These are phyloP conservation scores for Hericium alpestre DNA, from an alignment of 768 basidiomycete species.

Conservation along the genomic window DNA sequence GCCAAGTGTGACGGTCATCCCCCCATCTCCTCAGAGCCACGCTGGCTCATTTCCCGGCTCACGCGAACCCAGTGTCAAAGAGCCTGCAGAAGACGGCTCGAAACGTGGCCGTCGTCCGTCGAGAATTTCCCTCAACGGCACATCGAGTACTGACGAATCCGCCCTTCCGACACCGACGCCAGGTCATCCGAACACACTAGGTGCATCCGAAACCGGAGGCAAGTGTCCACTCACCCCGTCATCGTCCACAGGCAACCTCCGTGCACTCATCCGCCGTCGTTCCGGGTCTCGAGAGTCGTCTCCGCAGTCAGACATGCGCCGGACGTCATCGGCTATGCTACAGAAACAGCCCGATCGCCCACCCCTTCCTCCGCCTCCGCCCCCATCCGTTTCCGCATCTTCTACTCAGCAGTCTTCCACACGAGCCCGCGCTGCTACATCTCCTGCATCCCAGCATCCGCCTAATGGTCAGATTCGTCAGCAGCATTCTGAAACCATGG, in stretches of 20 bases:
- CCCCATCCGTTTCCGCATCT: not conserved
- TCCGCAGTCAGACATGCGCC: not conserved
- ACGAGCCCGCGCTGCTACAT: not conserved
- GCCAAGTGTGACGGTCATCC: conserved; percentile 23
- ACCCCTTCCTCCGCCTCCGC: not conserved
- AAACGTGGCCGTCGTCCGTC: conserved; percentile 2
- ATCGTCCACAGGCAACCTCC: conserved; percentile 10
- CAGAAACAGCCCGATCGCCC: not conserved
- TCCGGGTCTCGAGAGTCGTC: not conserved
- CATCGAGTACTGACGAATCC: not conserved
- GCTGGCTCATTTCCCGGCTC: conserved; percentile 13
- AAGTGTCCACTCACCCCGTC: conserved; percentile 6
- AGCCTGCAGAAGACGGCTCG: conserved; percentile 9
- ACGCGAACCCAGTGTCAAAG: conserved; percentile 1
- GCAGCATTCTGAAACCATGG: not conserved
- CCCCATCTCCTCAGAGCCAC: conserved; percentile 21
- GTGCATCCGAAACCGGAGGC: not conserved
- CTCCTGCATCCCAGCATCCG: not conserved
- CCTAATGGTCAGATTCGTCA: not conserved
- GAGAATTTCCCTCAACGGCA: conserved; percentile 3
- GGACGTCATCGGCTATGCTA: not conserved
- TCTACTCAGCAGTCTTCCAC: not conserved
- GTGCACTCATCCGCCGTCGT: conserved; percentile 7
- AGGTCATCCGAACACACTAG: not conserved
- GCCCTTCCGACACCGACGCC: conserved; percentile 12